Percentiles rank a stretch among this genome's conserved stretches.
phyloP scores from a whole-genome alignment of 495 filamentous ascomycete species.

The Rhypophila decipiens region DNA sequence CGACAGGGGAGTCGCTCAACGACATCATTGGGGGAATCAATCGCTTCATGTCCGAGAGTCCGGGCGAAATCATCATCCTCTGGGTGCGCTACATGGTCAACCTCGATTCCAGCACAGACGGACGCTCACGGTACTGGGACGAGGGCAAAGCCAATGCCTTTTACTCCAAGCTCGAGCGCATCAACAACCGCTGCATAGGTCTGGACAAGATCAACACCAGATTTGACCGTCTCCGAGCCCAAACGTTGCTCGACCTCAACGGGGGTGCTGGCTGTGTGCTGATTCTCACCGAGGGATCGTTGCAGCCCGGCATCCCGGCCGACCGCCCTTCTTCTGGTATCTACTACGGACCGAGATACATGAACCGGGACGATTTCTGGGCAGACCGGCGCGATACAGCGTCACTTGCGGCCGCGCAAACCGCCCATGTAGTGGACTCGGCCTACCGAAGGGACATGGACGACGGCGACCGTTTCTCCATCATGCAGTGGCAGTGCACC shows the following conservation, averaged over 20 bases:
- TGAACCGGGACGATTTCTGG: no score
- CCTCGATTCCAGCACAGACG: no score
- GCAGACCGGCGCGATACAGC: no score
- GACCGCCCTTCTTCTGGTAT: no score
- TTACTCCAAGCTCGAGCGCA: slow-evolving; percentile 1
- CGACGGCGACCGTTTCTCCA: slow-evolving; percentile 2
- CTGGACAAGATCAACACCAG: not conserved
- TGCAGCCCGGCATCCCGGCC: no score
- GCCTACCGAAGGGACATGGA: not conserved
- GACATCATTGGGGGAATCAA: no score
- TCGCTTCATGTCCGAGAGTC: slow-evolving; percentile 9
- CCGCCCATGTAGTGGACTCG: not conserved
- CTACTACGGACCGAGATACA: no score
- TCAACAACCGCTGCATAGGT: slow-evolving; percentile 10
- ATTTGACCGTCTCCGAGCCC: not conserved
- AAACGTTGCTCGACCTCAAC: slow-evolving; percentile 8
- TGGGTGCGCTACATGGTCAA: not conserved
- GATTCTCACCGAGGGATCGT: slow-evolving; percentile 2
- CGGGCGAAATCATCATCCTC: slow-evolving; percentile 13
- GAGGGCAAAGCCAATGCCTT: slow-evolving; percentile 3
- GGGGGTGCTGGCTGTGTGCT: slow-evolving; percentile 12
- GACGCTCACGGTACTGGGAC: slow-evolving; percentile 1
- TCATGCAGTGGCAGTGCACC: slow-evolving; percentile 10
- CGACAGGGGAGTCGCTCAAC: no score
- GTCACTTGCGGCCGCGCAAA: no score